Evolutionary conservation across 2,329 filamentous ascomycete species (phyloP).

Genomic region (Tetracladium maxilliforme): DNA sequence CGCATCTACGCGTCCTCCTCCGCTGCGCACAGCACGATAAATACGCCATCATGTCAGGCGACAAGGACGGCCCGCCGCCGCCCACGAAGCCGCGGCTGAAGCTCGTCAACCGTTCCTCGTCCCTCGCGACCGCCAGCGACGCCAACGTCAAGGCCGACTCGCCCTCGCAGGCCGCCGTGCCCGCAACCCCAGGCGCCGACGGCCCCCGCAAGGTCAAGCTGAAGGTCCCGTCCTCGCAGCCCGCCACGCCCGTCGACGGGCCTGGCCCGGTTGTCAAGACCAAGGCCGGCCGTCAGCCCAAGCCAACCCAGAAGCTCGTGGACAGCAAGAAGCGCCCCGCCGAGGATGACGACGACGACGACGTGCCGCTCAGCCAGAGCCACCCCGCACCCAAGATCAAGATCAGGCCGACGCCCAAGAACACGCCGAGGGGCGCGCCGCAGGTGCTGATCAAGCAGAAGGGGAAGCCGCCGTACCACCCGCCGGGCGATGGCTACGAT

Average conservation of each 20-base stretch:
- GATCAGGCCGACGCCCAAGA: constrained; percentile 12
- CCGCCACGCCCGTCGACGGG: constrained; percentile 5
- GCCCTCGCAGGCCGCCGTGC: too few relatives aligned
- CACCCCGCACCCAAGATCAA: constrained; percentile 17
- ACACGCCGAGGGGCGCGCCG: constrained; percentile 20
- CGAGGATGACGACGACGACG: constrained; percentile 33
- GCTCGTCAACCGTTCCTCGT: too few relatives aligned
- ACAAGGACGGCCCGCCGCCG: too few relatives aligned
- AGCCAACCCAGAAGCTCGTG: constrained; percentile 40
- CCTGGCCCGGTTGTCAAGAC: constrained; percentile 25
- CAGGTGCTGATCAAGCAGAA: constrained; percentile 49
- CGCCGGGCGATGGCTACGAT: constrained; percentile 82
- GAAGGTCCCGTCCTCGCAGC: constrained; percentile 9
- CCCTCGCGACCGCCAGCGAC: too few relatives aligned
- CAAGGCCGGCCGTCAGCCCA: constrained; percentile 43
- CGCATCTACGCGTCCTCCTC: too few relatives aligned
- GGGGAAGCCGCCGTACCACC: constrained; percentile 53
- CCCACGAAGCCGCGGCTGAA: too few relatives aligned
- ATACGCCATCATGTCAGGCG: too few relatives aligned
- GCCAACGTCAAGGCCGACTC: too few relatives aligned
- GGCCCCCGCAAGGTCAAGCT: constrained; percentile 17
- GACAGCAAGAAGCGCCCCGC: constrained; percentile 42
- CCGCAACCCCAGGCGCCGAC: too few relatives aligned
- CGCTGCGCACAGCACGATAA: too few relatives aligned
- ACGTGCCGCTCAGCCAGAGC: constrained; percentile 27